Evolutionary conservation across 192 early-diverging fungal genomes (phyloP).

Genomic region (Gamsiella multidivaricata): DNA sequence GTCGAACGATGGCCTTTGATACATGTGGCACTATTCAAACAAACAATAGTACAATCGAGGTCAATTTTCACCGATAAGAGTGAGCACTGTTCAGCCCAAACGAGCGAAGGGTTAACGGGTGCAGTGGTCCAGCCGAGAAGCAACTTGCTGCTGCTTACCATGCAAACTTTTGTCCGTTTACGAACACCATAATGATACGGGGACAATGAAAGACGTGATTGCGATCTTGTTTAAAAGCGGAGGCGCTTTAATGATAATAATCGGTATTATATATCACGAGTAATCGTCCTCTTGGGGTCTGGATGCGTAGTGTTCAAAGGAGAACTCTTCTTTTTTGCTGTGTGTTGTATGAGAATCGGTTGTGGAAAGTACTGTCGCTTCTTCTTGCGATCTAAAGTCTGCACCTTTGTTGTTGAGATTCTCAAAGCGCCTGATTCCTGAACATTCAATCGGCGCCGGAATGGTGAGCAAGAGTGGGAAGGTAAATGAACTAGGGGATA

Average conservation of each 20-base stretch:
- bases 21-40: slow-evolving; percentile 62
- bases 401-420: not conserved
- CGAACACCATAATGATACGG: slow-evolving; percentile 39
- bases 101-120: too few species aligned
- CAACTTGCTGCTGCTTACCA: too few species aligned
- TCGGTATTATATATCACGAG: slow-evolving; percentile 1
- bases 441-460: slow-evolving; percentile 9
- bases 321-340: not conserved
- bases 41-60: not conserved
- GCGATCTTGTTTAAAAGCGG: too few species aligned
- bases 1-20: slow-evolving; percentile 70
- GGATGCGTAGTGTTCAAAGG: not conserved
- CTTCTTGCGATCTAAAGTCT: slow-evolving; percentile 18
- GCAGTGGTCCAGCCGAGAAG: too few species aligned
- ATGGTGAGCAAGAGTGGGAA: not conserved
- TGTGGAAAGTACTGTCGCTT: slow-evolving; percentile 15
- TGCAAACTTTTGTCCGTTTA: slow-evolving; percentile 59
- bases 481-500: slow-evolving; percentile 1
- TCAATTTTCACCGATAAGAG: too few species aligned
- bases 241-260: slow-evolving; percentile 13
- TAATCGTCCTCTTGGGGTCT: not conserved
- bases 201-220: not conserved
- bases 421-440: slow-evolving; percentile 3
- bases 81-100: too few species aligned
- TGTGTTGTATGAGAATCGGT: not conserved